Percentiles rank a stretch among this genome's conserved stretches.
Conservation (phyloP, 2,329 filamentous ascomycete species). For the Penicillium sp. region DNA sequence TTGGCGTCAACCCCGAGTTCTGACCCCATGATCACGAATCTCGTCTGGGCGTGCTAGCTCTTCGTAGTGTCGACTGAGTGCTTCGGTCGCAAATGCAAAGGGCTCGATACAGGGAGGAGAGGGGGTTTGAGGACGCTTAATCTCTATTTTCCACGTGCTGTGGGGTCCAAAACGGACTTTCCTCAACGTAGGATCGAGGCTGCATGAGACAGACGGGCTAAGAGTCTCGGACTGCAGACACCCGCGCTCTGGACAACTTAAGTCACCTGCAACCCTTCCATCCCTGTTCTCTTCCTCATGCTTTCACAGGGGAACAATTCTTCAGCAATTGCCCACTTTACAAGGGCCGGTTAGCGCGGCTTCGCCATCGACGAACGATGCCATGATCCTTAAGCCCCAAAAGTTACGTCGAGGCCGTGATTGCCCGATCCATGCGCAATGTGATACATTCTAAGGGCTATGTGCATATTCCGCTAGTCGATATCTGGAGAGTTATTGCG, state of each 20-base stretch:
- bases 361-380: not conserved
- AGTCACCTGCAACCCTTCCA: not conserved
- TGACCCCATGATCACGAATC: constrained; percentile 33
- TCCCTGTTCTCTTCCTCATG: not conserved
- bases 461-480: not conserved
- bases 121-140: not conserved
- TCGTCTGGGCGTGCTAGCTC: not conserved
- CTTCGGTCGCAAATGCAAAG: not conserved
- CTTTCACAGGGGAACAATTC: not conserved
- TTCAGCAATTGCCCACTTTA: not conserved
- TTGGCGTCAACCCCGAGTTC: constrained; percentile 33
- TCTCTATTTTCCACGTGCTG: constrained; percentile 1
- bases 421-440: not conserved
- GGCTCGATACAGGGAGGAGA: not conserved
- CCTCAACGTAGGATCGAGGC: constrained; percentile 4
- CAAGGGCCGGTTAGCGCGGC: constrained; percentile 2
- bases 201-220: constrained; percentile 1
- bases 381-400: constrained; percentile 1
- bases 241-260: not conserved
- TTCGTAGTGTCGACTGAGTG: not conserved
- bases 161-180: constrained; percentile 1
- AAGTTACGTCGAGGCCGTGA: not conserved
- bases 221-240: not conserved
- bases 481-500: not conserved
- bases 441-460: not conserved